Conservation (phyloP, 257 asterid species). For the Linaria vulgaris region DNA sequence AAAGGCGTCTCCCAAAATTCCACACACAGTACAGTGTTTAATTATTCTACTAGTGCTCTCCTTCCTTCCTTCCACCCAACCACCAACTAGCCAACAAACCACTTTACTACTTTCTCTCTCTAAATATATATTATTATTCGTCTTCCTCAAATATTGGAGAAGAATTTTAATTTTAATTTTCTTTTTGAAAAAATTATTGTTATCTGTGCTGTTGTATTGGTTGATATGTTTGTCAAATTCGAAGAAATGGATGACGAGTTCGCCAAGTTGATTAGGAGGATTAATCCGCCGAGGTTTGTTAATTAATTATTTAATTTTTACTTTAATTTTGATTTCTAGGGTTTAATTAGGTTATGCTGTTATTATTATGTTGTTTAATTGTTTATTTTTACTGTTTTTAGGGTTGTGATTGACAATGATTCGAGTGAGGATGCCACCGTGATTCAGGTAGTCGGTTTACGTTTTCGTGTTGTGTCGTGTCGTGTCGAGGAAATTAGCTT, state of each 20-base stretch:
- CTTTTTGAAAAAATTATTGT: not conserved
- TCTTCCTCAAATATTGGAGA: too few species aligned
- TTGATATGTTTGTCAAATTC: conserved; percentile 34
- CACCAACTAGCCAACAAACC: not conserved
- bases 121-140: not conserved
- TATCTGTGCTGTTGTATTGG: not conserved
- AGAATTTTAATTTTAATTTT: too few species aligned
- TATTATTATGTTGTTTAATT: too few species aligned
- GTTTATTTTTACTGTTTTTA: too few species aligned
- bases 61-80: too few species aligned
- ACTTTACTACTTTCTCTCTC: conserved; percentile 9
- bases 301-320: too few species aligned
- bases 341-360: not conserved
- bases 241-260: conserved; percentile 63
- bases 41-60: too few species aligned
- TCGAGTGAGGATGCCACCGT: conserved; percentile 66
- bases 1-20: too few species aligned
- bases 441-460: conserved; percentile 47
- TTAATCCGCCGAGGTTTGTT: conserved; percentile 69
- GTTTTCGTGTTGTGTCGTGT: conserved; percentile 18
- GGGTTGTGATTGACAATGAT: conserved; percentile 72
- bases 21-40: too few species aligned
- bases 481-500: too few species aligned
- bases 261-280: conserved; percentile 69
- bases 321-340: not conserved